These are phyloP conservation scores for Ceratobasidium sp. DNA, from an alignment of 1,284 basidiomycete species.

Conservation along the genomic window DNA sequence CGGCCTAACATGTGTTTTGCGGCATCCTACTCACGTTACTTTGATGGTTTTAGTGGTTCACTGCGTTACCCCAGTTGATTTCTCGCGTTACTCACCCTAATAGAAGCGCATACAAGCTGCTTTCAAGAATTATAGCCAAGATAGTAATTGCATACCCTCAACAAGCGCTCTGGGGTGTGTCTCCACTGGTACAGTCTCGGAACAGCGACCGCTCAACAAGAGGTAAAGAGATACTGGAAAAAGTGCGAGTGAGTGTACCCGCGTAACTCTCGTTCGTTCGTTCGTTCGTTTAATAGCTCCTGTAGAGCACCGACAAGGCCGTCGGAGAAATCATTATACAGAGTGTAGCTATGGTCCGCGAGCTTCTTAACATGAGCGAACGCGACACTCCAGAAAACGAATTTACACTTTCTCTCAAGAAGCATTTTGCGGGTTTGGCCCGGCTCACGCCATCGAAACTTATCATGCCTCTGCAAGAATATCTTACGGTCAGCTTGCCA, in stretches of 20 bases:
- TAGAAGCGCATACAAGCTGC: constrained; percentile 72
- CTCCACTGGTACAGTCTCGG: constrained; percentile 90
- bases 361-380: constrained; percentile 79
- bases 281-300: constrained; percentile 58
- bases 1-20: neutral
- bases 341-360: constrained; percentile 73
- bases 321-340: constrained; percentile 70
- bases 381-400: constrained; percentile 65
- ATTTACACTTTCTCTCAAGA: constrained; percentile 71
- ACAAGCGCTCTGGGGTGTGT: constrained; percentile 95
- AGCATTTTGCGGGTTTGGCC: constrained; percentile 75
- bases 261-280: neutral
- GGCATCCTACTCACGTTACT: neutral
- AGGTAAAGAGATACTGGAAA: constrained; percentile 75
- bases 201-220: constrained; percentile 74
- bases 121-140: constrained; percentile 78
- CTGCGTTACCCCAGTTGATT: constrained; percentile 96
- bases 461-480: constrained; percentile 94
- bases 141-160: constrained; percentile 89
- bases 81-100: constrained; percentile 92
- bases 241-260: constrained; percentile 70
- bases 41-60: constrained; percentile 81
- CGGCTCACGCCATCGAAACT: constrained; percentile 74
- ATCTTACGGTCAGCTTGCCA: constrained; percentile 90
- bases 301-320: constrained; percentile 57